These are phyloP conservation scores for Lodderomyces parapsilosis DNA, from an alignment of 1,139 yeast genomes.

Conservation along the genomic window DNA sequence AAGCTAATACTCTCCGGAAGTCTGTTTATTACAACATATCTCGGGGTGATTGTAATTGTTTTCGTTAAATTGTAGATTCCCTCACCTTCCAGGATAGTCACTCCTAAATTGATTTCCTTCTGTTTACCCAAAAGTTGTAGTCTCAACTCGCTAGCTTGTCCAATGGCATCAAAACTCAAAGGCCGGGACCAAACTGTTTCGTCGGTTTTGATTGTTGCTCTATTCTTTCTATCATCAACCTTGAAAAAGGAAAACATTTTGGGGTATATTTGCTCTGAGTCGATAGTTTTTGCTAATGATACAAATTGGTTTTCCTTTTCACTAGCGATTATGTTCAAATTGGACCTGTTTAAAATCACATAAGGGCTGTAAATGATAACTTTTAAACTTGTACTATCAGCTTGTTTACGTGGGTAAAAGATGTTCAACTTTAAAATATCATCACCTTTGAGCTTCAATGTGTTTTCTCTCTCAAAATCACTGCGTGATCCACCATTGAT, in stretches of 20 bases:
- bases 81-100: slow-evolving; percentile 78
- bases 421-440: slow-evolving; percentile 55
- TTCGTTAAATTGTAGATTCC: slow-evolving; percentile 80
- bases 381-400: slow-evolving; percentile 51
- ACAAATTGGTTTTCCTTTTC: slow-evolving; percentile 58
- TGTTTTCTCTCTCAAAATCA: slow-evolving; percentile 56
- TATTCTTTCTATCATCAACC: slow-evolving; percentile 55
- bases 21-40: slow-evolving; percentile 72
- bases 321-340: slow-evolving; percentile 56
- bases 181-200: slow-evolving; percentile 78
- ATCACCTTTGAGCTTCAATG: slow-evolving; percentile 34
- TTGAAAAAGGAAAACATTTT: slow-evolving; percentile 82
- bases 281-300: slow-evolving; percentile 25
- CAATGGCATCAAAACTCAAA: slow-evolving; percentile 86
- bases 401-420: slow-evolving; percentile 54
- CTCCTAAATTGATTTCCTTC: slow-evolving; percentile 73
- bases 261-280: slow-evolving; percentile 44
- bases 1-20: slow-evolving; percentile 56
- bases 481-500: slow-evolving; percentile 60
- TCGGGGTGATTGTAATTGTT: slow-evolving; percentile 77
- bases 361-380: slow-evolving; percentile 84
- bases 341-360: slow-evolving; percentile 77
- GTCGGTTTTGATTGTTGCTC: slow-evolving; percentile 68
- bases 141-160: slow-evolving; percentile 69
- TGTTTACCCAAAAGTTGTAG: slow-evolving; percentile 59